phyloP scores from a whole-genome alignment of 73 alveolate genomes.

The Symbiodinium natans region DNA sequence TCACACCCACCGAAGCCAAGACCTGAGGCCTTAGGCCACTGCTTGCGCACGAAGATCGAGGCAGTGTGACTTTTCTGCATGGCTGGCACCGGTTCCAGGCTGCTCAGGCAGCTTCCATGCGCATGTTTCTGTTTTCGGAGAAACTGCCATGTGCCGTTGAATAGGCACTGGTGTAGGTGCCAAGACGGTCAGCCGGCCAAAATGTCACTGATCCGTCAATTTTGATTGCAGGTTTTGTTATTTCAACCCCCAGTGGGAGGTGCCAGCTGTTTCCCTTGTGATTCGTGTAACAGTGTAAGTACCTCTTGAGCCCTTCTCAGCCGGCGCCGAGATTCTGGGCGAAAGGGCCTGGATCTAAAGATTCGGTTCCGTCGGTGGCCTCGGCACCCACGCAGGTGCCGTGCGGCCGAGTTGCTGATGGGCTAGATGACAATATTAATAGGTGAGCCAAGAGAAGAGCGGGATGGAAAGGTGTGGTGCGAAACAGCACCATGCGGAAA shows the following conservation, averaged over 20 bases:
- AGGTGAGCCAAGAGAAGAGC: too few species aligned
- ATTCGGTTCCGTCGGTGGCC: background rate
- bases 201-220: background rate
- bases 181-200: background rate
- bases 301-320: background rate
- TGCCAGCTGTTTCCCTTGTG: background rate
- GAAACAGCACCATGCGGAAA: background rate
- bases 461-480: background rate
- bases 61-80: background rate
- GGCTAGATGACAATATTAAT: background rate
- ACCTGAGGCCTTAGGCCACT: slow-evolving; percentile 13
- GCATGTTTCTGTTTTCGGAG: background rate
- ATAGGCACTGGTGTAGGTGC: background rate
- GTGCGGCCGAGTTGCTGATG: background rate
- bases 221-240: slow-evolving; percentile 53
- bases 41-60: slow-evolving; percentile 68
- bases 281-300: background rate
- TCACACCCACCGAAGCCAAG: too few species aligned
- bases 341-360: slow-evolving; percentile 32
- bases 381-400: background rate
- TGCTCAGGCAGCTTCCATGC: background rate
- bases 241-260: background rate
- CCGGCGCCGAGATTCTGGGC: background rate
- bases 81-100: background rate
- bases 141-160: background rate